phyloP scores from a whole-genome alignment of 2,329 filamentous ascomycete genomes.

The Acephala macrosclerotiorum region DNA sequence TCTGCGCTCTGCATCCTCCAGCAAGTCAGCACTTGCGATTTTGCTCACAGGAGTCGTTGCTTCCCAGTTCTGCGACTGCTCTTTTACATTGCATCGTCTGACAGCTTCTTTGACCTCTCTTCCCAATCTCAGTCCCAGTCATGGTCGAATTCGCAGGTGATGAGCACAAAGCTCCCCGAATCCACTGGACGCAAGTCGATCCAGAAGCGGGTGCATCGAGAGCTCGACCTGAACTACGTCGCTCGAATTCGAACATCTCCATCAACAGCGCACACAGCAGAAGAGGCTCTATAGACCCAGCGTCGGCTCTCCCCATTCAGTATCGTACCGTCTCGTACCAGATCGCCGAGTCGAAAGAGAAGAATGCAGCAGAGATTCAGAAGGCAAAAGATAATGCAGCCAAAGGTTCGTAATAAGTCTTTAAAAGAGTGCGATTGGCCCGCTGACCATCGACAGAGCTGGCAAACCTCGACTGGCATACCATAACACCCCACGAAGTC shows the following conservation, averaged over 20 bases:
- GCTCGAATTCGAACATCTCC: conserved; percentile 39
- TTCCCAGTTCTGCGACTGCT: background rate
- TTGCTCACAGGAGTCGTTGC: background rate
- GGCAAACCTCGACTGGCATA: conserved; percentile 73
- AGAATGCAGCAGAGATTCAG: conserved; percentile 49
- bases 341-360: conserved; percentile 61
- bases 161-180: conserved; percentile 31
- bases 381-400: conserved; percentile 54
- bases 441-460: conserved; percentile 55
- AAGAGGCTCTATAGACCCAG: conserved; percentile 48
- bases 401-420: conserved; percentile 47
- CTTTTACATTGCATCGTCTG: background rate
- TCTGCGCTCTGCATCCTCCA: background rate
- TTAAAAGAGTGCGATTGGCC: background rate
- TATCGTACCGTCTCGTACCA: conserved; percentile 64
- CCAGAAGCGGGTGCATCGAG: conserved; percentile 32
- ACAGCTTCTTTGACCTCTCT: background rate
- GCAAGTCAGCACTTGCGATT: background rate
- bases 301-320: conserved; percentile 57
- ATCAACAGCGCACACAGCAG: conserved; percentile 40
- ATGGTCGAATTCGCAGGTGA: conserved; percentile 38
- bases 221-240: conserved; percentile 32
- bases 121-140: too few species aligned
- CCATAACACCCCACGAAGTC: conserved; percentile 63
- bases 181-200: conserved; percentile 39